phyloP scores from a whole-genome alignment of 2,329 filamentous ascomycete species.

The Cyphellophora europaea region DNA sequence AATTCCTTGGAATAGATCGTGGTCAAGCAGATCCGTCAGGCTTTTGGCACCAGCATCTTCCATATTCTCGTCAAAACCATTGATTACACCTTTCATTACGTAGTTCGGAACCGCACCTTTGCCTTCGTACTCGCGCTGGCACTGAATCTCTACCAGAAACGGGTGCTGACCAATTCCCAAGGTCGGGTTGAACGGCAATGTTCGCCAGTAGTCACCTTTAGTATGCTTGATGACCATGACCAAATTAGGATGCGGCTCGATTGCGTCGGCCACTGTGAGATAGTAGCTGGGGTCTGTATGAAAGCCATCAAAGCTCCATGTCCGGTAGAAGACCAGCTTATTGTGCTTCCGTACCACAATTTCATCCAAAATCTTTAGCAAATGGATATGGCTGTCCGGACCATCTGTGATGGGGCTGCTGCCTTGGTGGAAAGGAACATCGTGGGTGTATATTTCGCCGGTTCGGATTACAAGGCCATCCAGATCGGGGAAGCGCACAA shows the following conservation, averaged over 20 bases:
- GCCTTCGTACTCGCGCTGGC: not conserved
- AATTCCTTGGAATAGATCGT: not conserved
- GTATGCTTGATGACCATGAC: constrained; percentile 1
- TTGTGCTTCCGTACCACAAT: not conserved
- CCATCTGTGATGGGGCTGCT: not conserved
- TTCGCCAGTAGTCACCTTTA: not conserved
- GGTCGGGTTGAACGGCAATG: not conserved
- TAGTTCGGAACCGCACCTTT: not conserved
- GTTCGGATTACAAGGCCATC: not conserved
- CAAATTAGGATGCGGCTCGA: not conserved
- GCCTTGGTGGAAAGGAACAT: not conserved
- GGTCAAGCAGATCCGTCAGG: not conserved
- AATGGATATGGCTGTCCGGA: not conserved
- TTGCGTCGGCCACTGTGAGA: not conserved
- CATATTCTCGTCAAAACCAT: constrained; percentile 1
- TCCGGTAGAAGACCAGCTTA: not conserved
- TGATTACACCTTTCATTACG: not conserved
- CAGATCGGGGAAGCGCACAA: not conserved
- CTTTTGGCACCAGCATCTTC: not conserved
- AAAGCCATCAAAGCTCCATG: constrained; percentile 1
- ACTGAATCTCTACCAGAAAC: not conserved
- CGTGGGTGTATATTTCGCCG: not conserved
- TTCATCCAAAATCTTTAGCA: not conserved
- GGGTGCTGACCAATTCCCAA: not conserved
- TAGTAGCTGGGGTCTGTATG: not conserved